Percentiles rank a stretch among this genome's conserved stretches.
Evolutionary conservation across 345 rosid species (phyloP).

Genomic region (Durio zibethinus): DNA sequence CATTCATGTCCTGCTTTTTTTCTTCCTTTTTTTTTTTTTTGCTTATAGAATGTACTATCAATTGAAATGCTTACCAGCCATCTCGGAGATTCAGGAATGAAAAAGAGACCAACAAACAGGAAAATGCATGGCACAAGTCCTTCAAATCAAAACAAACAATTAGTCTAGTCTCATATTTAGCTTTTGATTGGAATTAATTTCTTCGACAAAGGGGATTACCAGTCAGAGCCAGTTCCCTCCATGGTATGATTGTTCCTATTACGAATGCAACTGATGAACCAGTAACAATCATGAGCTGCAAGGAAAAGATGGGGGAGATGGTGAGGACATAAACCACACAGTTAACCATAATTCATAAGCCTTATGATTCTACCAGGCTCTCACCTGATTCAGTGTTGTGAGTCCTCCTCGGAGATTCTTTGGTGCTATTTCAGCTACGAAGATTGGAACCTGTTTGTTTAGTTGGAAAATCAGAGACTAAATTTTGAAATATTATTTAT

Average conservation of each 20-base stretch:
- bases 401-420: constrained; percentile 88
- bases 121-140: constrained; percentile 71
- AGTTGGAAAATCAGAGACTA: constrained; percentile 2
- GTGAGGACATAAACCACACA: not conserved
- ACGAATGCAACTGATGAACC: constrained; percentile 68
- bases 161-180: not conserved
- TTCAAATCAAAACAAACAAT: constrained; percentile 27
- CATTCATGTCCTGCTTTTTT: not conserved
- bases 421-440: constrained; percentile 89
- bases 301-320: not conserved
- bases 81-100: constrained; percentile 87
- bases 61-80: constrained; percentile 62
- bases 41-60: not conserved
- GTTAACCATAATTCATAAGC: not conserved
- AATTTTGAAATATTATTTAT: not conserved
- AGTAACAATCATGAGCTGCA: constrained; percentile 74
- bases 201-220: constrained; percentile 36
- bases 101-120: constrained; percentile 63
- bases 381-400: constrained; percentile 72
- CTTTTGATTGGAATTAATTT: not conserved
- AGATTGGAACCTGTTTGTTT: constrained; percentile 64
- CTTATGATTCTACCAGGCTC: not conserved
- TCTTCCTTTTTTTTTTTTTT: not conserved
- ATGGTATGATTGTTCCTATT: constrained; percentile 59
- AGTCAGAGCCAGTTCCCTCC: constrained; percentile 78